phyloP scores from a whole-genome alignment of 2,329 filamentous ascomycete species.

The Aureobasidium lini region DNA sequence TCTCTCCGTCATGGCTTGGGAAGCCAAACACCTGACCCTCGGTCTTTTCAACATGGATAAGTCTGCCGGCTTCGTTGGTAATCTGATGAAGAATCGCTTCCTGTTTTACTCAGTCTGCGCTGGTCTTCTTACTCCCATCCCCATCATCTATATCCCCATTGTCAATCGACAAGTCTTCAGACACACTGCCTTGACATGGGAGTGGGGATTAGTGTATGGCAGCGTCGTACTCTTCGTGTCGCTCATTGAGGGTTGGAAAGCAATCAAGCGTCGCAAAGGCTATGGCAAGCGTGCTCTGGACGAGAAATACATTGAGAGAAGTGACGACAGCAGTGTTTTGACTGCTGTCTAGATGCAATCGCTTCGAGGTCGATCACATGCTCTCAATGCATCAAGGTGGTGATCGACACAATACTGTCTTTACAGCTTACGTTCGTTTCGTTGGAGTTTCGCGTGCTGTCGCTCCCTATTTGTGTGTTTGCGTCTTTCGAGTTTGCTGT shows the following conservation, averaged over 20 bases:
- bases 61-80: constrained; percentile 26
- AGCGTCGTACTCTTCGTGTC: constrained; percentile 34
- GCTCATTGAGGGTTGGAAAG: constrained; percentile 40
- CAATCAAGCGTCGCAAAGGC: constrained; percentile 30
- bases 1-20: constrained; percentile 41
- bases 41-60: constrained; percentile 36
- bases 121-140: constrained; percentile 36
- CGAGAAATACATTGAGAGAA: background rate
- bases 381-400: background rate
- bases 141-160: constrained; percentile 39
- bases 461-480: too few species aligned
- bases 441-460: too few species aligned
- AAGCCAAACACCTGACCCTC: constrained; percentile 40
- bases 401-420: background rate
- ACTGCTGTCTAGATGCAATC: background rate
- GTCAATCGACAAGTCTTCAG: constrained; percentile 41
- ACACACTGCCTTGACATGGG: constrained; percentile 36
- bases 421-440: background rate
- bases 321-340: constrained; percentile 3
- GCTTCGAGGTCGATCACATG: background rate
- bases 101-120: constrained; percentile 35
- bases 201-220: constrained; percentile 39
- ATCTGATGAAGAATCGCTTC: constrained; percentile 33
- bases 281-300: background rate
- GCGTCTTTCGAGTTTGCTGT: too few species aligned